Conservation (phyloP, 345 rosid genomes). For the Salix caprea region DNA sequence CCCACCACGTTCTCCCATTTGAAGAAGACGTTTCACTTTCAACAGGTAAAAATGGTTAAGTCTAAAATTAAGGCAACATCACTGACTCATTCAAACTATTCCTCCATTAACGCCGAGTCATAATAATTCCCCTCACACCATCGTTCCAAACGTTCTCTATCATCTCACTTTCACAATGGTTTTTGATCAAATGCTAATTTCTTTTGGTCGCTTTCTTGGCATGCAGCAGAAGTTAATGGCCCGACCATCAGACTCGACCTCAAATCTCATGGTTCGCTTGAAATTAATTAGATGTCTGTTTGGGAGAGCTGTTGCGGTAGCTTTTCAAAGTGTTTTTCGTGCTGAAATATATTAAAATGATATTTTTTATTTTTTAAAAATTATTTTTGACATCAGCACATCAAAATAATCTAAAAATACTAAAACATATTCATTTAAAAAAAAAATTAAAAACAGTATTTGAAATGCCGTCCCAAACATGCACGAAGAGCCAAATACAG, state of each 20-base stretch:
- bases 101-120: too few relatives aligned
- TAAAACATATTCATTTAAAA: too few relatives aligned
- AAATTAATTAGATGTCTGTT: slow-evolving; percentile 25
- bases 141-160: too few relatives aligned
- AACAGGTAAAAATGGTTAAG: background rate
- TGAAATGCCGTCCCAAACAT: too few relatives aligned
- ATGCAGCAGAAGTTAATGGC: background rate
- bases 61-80: background rate
- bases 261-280: slow-evolving; percentile 25
- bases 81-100: background rate
- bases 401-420: too few relatives aligned
- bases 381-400: too few relatives aligned
- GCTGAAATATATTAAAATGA: too few relatives aligned
- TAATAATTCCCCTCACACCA: too few relatives aligned
- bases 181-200: background rate
- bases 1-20: background rate
- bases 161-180: background rate
- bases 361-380: too few relatives aligned
- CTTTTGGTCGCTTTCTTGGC: slow-evolving; percentile 3
- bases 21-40: background rate
- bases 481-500: slow-evolving; percentile 20
- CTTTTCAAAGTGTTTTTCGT: too few relatives aligned
- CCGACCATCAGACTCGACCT: background rate
- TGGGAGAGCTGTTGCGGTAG: too few relatives aligned
- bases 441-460: too few relatives aligned